Percentiles rank a stretch among this genome's conserved stretches.
These are phyloP conservation scores for sweet orange (Citrus sinensis) DNA, from an alignment of 345 rosid species.

Conservation along the genomic window DNA sequence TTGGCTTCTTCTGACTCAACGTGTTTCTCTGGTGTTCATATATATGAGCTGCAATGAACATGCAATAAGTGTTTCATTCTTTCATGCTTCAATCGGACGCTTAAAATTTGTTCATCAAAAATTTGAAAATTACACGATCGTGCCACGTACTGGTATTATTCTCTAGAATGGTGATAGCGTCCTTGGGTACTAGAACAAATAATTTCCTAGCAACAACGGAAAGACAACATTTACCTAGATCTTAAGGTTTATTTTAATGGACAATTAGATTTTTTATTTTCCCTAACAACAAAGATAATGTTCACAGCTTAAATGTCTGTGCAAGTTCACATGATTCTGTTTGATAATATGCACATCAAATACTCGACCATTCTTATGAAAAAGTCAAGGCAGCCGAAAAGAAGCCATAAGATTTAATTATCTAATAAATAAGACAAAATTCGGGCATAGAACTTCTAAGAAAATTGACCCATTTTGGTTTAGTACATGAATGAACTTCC, in stretches of 20 bases:
- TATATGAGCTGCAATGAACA: neutral
- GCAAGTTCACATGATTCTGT: constrained; percentile 2
- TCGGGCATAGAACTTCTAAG: neutral
- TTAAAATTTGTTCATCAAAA: neutral
- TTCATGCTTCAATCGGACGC: neutral
- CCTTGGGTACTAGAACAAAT: too few relatives aligned
- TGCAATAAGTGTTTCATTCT: neutral
- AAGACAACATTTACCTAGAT: too few relatives aligned
- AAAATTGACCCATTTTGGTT: constrained; percentile 7
- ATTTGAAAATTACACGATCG: too few relatives aligned
- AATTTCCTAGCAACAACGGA: too few relatives aligned
- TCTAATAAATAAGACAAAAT: neutral
- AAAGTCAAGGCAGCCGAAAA: neutral
- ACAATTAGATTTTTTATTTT: too few relatives aligned
- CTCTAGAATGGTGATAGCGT: neutral
- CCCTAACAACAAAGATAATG: neutral
- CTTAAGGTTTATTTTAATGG: too few relatives aligned
- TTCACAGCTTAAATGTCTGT: neutral
- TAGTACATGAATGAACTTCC: constrained; percentile 1
- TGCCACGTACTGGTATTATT: neutral
- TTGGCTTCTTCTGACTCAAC: neutral
- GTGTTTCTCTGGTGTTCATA: neutral
- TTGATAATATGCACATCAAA: neutral
- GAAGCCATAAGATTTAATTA: neutral
- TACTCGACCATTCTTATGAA: neutral